Percentiles rank a stretch among this genome's conserved stretches.
Evolutionary conservation across 1,284 basidiomycete species (phyloP).

Genomic region (Tilletia walkeri): DNA sequence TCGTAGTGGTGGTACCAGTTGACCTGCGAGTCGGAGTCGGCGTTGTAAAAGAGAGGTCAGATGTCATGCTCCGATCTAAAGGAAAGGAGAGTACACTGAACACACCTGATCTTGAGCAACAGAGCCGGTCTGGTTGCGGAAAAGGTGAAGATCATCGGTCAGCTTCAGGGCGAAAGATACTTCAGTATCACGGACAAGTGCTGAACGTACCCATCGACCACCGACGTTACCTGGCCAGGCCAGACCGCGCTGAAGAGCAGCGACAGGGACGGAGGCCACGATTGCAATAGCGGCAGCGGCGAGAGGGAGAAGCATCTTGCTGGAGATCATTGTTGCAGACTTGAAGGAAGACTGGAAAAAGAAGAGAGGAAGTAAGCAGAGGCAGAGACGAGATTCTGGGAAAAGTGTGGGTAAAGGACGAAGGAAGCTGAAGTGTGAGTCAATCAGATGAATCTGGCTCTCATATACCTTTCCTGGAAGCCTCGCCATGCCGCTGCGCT

Average conservation of each 20-base stretch:
- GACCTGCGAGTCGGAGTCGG: neutral
- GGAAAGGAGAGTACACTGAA: no score
- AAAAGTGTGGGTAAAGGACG: no score
- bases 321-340: neutral
- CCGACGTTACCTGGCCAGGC: constrained; percentile 5
- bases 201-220: constrained; percentile 1
- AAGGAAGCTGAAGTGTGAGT: no score
- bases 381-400: neutral
- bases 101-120: constrained; percentile 2
- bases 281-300: constrained; percentile 1
- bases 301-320: neutral
- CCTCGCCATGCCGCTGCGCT: no score
- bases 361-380: neutral
- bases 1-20: constrained; percentile 16
- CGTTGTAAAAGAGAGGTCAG: no score
- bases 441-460: neutral
- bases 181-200: neutral
- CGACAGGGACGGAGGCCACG: neutral
- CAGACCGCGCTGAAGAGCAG: constrained; percentile 9
- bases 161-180: neutral
- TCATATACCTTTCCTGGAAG: neutral
- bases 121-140: neutral
- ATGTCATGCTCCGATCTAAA: no score
- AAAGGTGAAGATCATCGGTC: neutral
- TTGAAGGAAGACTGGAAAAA: constrained; percentile 1